phyloP scores from a whole-genome alignment of 371 early-diverging fungal genomes.

The Mucor plumbeus region DNA sequence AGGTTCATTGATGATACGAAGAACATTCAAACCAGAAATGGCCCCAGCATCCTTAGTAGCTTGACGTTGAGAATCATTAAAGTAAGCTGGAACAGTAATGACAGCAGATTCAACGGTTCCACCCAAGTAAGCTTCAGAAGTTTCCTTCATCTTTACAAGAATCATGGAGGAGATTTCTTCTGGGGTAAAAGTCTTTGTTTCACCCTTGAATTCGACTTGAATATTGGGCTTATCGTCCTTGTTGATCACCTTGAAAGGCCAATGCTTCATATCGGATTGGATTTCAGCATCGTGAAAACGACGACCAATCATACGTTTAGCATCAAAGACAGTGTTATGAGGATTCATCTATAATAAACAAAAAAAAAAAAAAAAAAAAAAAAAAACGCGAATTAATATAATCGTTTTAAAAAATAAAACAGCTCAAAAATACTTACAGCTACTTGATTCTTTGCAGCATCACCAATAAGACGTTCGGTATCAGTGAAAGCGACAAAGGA shows the following conservation, averaged over 20 bases:
- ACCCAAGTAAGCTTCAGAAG: constrained; percentile 86
- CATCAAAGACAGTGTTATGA: constrained; percentile 90
- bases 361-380: constrained; percentile 48
- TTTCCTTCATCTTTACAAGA: constrained; percentile 92
- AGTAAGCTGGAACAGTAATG: constrained; percentile 77
- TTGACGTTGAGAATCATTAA: constrained; percentile 94
- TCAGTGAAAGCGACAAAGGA: constrained; percentile 83
- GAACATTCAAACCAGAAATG: constrained; percentile 91
- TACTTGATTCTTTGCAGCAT: constrained; percentile 81
- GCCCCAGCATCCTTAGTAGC: constrained; percentile 97
- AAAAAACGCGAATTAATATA: constrained; percentile 1
- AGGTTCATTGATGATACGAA: constrained; percentile 97
- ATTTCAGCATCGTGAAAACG: constrained; percentile 85
- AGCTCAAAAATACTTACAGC: constrained; percentile 37
- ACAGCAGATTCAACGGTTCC: constrained; percentile 86
- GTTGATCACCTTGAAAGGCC: constrained; percentile 88
- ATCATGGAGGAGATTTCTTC: constrained; percentile 95
- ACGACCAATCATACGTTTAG: constrained; percentile 97
- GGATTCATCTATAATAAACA: constrained; percentile 73
- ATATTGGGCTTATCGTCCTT: constrained; percentile 96
- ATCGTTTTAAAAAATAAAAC: neutral
- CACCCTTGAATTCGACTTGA: constrained; percentile 86
- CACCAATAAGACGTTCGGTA: constrained; percentile 79
- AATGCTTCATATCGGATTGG: constrained; percentile 84
- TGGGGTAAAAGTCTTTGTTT: constrained; percentile 92